These are phyloP conservation scores for Podaxis rugospora DNA, from an alignment of 768 basidiomycete species.

Conservation along the genomic window DNA sequence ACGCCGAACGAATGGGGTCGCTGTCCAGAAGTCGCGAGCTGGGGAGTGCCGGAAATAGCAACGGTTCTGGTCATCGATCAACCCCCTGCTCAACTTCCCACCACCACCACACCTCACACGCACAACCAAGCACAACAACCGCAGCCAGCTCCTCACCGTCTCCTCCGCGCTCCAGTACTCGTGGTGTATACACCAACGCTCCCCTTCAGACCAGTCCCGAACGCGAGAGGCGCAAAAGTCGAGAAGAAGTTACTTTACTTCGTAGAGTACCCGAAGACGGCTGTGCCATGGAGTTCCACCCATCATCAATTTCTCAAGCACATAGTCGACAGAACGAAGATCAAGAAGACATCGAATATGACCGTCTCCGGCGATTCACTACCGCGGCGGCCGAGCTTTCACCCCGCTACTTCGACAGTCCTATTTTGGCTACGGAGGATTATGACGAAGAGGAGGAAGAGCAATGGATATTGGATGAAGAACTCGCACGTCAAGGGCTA, in stretches of 20 bases:
- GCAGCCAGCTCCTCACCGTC: not conserved
- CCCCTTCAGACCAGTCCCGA: not conserved
- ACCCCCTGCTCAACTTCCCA: not conserved
- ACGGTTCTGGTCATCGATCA: not conserved
- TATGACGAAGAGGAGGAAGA: constrained; percentile 34
- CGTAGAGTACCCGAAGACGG: constrained; percentile 36
- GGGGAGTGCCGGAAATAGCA: not conserved
- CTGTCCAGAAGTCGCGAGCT: not conserved
- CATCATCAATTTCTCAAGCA: not conserved
- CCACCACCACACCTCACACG: not conserved
- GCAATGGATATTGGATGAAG: constrained; percentile 27
- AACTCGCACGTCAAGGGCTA: constrained; percentile 26
- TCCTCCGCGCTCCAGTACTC: not conserved
- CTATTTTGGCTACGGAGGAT: constrained; percentile 17
- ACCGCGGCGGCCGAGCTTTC: not conserved
- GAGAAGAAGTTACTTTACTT: constrained; percentile 20
- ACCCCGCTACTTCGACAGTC: constrained; percentile 13
- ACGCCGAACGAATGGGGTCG: not conserved
- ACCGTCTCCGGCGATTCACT: not conserved
- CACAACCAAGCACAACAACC: not conserved
- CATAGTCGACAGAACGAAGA: not conserved
- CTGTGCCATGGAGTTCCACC: constrained; percentile 16
- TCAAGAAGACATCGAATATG: not conserved
- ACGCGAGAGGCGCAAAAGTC: constrained; percentile 9
- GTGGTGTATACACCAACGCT: not conserved